Base-by-base conservation (phyloP, 192 early-diverging fungal genomes). In the Coemansia sp. region DNA sequence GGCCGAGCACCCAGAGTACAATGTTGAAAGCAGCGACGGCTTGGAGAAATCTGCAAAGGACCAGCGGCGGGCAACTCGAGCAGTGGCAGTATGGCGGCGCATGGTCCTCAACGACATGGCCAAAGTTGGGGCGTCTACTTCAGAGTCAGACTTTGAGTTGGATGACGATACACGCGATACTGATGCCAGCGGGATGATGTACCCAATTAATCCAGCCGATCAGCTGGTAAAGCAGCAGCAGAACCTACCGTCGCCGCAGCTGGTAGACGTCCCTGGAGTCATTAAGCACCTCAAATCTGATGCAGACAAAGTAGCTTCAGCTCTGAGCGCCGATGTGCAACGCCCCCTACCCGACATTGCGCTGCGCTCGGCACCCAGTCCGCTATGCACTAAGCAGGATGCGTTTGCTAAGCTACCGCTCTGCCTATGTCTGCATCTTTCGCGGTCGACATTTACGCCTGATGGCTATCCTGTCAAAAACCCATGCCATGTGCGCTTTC, bases 401-500 rank as follows among this genome's bases (percentile, higher is more conserved):
- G 87, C 89, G 69, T 77, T 97, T 74, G 94, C 90, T 21, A 77
- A 84, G 56, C 84, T 90, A 5, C 94, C 94, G 10, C 77, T 69
- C 21, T 85, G 89, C 37, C 85, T 97, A 19, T 91, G 89, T 57
- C 84, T 97, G 2, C 93, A 95, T 52, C 87, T 97, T 60, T 87
- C 90, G 58, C 90, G 94, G 4, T 93, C 91, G 3, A 84, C 90
- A 5, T 90, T 87, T 53, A 81, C 85, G 15, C 82, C 88, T 7
- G 88, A 85, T 21, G 92, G 93, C 22, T 85, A 87, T 17, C 74
- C 84, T 0, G 82, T 88, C 43, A 97, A 95, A 76, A 95, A 94
- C 64, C 85, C 86, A 57, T 89, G 90, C 69, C 89, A 89, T 22
- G 84, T 97, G 43, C 62, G 79, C n/a, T 94, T 94, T 57, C 86